phyloP scores from a whole-genome alignment of 148 eudicot species.

The Fagopyrum tataricum region DNA sequence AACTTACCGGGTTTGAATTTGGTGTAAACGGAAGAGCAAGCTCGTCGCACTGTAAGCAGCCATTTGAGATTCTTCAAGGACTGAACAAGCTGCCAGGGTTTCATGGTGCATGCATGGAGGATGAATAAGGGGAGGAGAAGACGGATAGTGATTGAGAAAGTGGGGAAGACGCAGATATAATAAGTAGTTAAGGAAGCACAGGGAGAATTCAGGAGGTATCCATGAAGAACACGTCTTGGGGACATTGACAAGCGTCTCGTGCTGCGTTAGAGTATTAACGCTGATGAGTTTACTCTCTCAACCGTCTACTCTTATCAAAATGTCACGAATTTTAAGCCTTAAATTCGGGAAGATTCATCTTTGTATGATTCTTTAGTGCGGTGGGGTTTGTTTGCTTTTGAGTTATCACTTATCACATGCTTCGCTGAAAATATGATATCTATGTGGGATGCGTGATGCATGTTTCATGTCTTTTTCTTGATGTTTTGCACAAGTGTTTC shows the following conservation, averaged over 20 bases:
- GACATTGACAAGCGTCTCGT: constrained; percentile 10
- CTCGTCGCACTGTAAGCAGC: constrained; percentile 2
- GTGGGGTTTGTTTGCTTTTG: not conserved
- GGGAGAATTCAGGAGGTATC: not conserved
- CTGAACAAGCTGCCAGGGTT: not conserved
- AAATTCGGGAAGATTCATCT: not conserved
- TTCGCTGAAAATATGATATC: not conserved
- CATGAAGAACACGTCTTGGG: constrained; percentile 10
- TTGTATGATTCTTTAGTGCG: not conserved
- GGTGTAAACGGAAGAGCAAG: constrained; percentile 4
- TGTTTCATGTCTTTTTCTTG: too few species aligned
- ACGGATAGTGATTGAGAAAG: not conserved
- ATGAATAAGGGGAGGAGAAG: not conserved
- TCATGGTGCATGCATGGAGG: constrained; percentile 5
- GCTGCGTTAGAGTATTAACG: not conserved
- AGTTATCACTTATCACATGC: not conserved
- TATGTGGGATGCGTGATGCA: too few species aligned
- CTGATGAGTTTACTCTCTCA: not conserved
- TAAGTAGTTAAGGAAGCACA: not conserved
- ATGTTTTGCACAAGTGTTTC: too few species aligned
- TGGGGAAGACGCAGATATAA: too few species aligned
- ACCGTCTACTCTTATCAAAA: not conserved
- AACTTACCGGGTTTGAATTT: not conserved
- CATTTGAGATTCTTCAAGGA: not conserved
- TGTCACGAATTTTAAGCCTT: not conserved